These are phyloP conservation scores for Clitopilus passeckerianus DNA, from an alignment of 768 basidiomycete species.

Conservation along the genomic window DNA sequence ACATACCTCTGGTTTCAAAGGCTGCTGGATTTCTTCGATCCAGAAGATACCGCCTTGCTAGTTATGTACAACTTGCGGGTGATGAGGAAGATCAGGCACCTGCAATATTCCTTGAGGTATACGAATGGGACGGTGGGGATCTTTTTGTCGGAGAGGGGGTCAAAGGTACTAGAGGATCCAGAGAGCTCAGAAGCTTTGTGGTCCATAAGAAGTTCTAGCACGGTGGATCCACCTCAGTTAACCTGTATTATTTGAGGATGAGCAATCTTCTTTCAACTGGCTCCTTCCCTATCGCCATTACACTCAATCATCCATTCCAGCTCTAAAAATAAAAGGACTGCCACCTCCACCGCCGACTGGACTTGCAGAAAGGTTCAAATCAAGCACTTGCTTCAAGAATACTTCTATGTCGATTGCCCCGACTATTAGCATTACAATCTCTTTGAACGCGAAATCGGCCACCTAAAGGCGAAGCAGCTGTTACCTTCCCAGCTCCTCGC, in stretches of 20 bases:
- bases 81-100: conserved; percentile 5
- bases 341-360: conserved; percentile 29
- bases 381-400: conserved; percentile 26
- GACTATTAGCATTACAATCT: conserved; percentile 15
- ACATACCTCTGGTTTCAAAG: conserved; percentile 18
- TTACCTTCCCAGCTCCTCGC: conserved; percentile 8
- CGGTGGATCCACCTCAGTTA: no score
- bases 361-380: conserved; percentile 33
- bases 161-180: neutral
- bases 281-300: no score
- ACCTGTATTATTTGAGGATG: no score
- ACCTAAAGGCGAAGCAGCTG: conserved; percentile 14
- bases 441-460: conserved; percentile 20
- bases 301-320: conserved; percentile 33
- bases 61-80: conserved; percentile 7
- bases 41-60: conserved; percentile 20
- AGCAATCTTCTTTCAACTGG: no score
- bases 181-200: neutral
- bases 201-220: neutral
- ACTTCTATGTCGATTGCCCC: conserved; percentile 28
- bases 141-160: neutral
- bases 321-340: conserved; percentile 26
- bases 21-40: conserved; percentile 25
- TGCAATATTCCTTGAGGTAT: conserved; percentile 6
- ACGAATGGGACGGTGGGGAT: conserved; percentile 8